phyloP scores from a whole-genome alignment of 768 basidiomycete genomes.

The Leccinellum albellum region DNA sequence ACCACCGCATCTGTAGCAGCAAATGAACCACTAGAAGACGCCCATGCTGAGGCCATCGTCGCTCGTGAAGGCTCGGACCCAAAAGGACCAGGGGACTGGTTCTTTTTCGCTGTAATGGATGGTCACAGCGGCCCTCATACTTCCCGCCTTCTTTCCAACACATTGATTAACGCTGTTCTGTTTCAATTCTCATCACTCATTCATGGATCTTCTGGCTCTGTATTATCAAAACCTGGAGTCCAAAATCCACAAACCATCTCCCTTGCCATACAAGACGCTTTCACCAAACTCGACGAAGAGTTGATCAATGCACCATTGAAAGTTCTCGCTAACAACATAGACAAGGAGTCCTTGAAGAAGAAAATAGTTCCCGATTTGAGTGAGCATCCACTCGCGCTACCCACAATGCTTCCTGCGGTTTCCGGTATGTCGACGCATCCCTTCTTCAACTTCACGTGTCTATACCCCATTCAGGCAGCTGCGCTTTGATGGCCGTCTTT shows the following conservation, averaged over 20 bases:
- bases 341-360: conserved; percentile 47
- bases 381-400: conserved; percentile 63
- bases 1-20: conserved; percentile 76
- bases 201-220: conserved; percentile 30
- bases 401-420: conserved; percentile 79
- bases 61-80: conserved; percentile 58
- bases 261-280: conserved; percentile 71
- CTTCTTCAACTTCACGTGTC: conserved; percentile 5
- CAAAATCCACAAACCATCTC: conserved; percentile 53
- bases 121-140: conserved; percentile 87
- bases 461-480: conserved; percentile 58
- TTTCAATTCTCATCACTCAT: conserved; percentile 64
- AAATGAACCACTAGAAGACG: conserved; percentile 92
- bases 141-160: conserved; percentile 75
- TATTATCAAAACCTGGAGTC: conserved; percentile 35
- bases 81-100: conserved; percentile 61
- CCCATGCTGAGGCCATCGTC: conserved; percentile 68
- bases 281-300: conserved; percentile 79
- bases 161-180: conserved; percentile 80
- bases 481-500: conserved; percentile 83
- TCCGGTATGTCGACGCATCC: conserved; percentile 45
- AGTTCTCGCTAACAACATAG: conserved; percentile 57
- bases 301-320: conserved; percentile 75
- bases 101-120: conserved; percentile 89
- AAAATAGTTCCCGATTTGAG: conserved; percentile 61